Percentiles rank a stretch among this genome's conserved stretches.
Evolutionary conservation across 257 asterid species (phyloP).

Genomic region (Nicotiana paniculata): DNA sequence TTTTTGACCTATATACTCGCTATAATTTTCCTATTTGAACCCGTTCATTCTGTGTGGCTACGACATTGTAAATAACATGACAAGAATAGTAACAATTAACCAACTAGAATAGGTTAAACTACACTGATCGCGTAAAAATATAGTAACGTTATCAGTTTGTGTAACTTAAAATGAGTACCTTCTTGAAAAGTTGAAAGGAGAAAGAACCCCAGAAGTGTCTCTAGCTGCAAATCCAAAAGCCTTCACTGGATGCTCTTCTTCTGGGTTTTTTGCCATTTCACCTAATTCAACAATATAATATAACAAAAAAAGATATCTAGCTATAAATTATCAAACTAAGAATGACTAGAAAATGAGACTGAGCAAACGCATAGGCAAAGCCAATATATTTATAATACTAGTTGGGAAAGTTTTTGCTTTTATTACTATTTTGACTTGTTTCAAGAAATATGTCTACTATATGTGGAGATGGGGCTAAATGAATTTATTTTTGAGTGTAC

Average conservation of each 20-base stretch:
- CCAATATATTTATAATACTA: neutral
- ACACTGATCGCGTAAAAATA: neutral
- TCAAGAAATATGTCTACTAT: neutral
- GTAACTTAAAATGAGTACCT: constrained; percentile 5
- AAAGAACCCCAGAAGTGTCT: constrained; percentile 24
- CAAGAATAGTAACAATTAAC: neutral
- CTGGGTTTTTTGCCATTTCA: neutral
- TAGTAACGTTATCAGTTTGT: rapidly evolving
- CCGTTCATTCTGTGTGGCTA: too few relatives aligned
- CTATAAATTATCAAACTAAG: neutral
- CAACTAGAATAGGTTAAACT: neutral
- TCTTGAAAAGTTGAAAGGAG: constrained; percentile 29
- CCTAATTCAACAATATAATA: neutral
- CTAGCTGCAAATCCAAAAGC: constrained; percentile 8
- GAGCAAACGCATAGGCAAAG: neutral
- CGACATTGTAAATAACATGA: too few relatives aligned
- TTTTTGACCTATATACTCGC: too few relatives aligned
- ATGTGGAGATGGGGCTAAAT: neutral
- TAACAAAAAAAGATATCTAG: neutral
- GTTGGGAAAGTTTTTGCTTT: neutral
- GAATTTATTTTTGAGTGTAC: neutral
- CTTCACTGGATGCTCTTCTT: neutral
- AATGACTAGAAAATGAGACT: neutral
- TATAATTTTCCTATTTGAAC: too few relatives aligned
- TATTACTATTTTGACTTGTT: neutral